Percentiles rank a stretch among this genome's conserved stretches.
Evolutionary conservation across 2,329 filamentous ascomycete species (phyloP).

Genomic region (Beauveria medogensis): DNA sequence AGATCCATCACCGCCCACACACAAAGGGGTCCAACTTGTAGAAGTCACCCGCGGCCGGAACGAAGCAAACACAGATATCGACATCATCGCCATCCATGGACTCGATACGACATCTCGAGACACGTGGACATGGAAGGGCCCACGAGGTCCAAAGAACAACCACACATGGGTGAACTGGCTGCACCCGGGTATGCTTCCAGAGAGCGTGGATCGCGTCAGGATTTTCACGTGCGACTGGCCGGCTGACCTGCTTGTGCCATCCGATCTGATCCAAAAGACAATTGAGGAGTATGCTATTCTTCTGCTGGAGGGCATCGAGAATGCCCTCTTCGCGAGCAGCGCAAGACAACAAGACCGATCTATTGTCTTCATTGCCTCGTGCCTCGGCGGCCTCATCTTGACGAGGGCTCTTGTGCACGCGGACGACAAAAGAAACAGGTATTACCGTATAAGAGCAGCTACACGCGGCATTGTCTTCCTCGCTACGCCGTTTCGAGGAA

Average conservation of each 20-base stretch:
- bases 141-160: background rate
- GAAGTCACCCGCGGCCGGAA: background rate
- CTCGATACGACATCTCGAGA: slow-evolving; percentile 23
- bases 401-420: background rate
- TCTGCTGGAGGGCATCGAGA: slow-evolving; percentile 19
- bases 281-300: slow-evolving; percentile 14
- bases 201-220: background rate
- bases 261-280: background rate
- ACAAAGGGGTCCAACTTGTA: background rate
- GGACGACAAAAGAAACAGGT: background rate
- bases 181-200: background rate
- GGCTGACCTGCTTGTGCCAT: background rate
- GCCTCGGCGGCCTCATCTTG: background rate
- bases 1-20: background rate
- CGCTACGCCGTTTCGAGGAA: background rate
- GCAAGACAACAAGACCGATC: background rate
- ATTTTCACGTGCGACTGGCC: background rate
- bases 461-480: background rate
- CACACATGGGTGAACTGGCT: slow-evolving; percentile 6
- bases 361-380: background rate
- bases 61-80: slow-evolving; percentile 15
- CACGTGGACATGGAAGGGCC: slow-evolving; percentile 19
- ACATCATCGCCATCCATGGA: slow-evolving; percentile 30
- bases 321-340: background rate
- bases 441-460: background rate